Evolutionary conservation across 495 filamentous ascomycete genomes (phyloP).

Genomic region (Hypoxylon lienhwacheense): DNA sequence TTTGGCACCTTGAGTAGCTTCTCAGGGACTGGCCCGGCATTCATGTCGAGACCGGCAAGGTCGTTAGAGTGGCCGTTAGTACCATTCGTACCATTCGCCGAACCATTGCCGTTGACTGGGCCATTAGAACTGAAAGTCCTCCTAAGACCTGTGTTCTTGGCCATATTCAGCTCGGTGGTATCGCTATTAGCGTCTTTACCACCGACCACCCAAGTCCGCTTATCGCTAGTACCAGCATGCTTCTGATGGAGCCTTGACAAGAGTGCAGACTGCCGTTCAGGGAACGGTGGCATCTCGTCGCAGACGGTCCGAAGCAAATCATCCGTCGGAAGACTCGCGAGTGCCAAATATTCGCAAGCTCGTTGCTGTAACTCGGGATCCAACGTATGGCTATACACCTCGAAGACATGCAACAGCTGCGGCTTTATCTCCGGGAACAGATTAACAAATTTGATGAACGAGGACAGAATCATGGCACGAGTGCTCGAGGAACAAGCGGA

Average conservation of each 20-base stretch:
- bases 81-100: constrained; percentile 57
- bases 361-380: constrained; percentile 96
- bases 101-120: constrained; percentile 57
- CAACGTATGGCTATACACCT: constrained; percentile 88
- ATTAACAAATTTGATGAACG: constrained; percentile 97
- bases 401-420: constrained; percentile 87
- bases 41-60: constrained; percentile 80
- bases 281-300: constrained; percentile 99
- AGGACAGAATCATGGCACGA: constrained; percentile 89
- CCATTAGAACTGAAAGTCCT: constrained; percentile 73
- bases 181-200: constrained; percentile 91
- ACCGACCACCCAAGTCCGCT: constrained; percentile 93
- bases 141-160: constrained; percentile 79
- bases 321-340: constrained; percentile 84
- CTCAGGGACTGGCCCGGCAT: constrained; percentile 54
- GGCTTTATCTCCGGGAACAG: constrained; percentile 98
- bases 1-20: constrained; percentile 71
- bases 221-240: constrained; percentile 86
- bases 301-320: constrained; percentile 93
- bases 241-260: constrained; percentile 92
- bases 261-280: constrained; percentile 88
- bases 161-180: constrained; percentile 75
- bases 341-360: constrained; percentile 90
- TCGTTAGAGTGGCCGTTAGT: constrained; percentile 63
- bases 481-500: constrained; percentile 85